Evolutionary conservation across 140 eudicot genomes (phyloP), one percentile per base, ranked within the genome.

Genomic region (Oenanthe javanica): DNA sequence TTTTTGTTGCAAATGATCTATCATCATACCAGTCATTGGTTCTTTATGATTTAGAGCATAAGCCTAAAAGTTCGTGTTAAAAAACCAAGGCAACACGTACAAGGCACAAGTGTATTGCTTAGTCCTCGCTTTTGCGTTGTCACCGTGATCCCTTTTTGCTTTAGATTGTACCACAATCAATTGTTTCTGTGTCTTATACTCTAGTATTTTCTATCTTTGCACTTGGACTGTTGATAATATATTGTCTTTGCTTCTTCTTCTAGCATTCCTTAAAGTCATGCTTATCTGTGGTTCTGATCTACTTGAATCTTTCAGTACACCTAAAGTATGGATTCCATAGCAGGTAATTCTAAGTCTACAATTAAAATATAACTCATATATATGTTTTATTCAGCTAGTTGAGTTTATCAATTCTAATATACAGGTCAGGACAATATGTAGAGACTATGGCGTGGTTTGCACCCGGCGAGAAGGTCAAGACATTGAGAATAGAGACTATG

Each of bases 251-350:
- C 25, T 70, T 76, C 48, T 80, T 48, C 51, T 82, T 27, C 46
- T n/a, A 87, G 93, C 76, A 76, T 82, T 69, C 59, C 84, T 93
- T 9, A 90, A 87, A 86, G 95, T 94, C 83, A 87, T 94, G 97
- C 96, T 94, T 80, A 93, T 92, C 9, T 94, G 98, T 76, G 98
- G 97, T 49, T 94, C 98, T 74, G 98, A 94, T 82, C 80, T 94
- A 59, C 86, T 94, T 49, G 93, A 92, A 89, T 94, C 98, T 77
- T 92, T 94, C 81, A 80, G 87, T 81, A 83, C 75, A 67, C 95
- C 97, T 76, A 96, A 97, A 79, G 83, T 83, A 80, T 94, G 98
- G 98, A 86, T 90, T 63, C 97, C 90, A 25, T 97, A 92, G 54
- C 96, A 94, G 97, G 98, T 94, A 87, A 85, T 27, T 25, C 16